Evolutionary conservation across 2,329 filamentous ascomycete genomes (phyloP).

Genomic region (Truncatella angustata): DNA sequence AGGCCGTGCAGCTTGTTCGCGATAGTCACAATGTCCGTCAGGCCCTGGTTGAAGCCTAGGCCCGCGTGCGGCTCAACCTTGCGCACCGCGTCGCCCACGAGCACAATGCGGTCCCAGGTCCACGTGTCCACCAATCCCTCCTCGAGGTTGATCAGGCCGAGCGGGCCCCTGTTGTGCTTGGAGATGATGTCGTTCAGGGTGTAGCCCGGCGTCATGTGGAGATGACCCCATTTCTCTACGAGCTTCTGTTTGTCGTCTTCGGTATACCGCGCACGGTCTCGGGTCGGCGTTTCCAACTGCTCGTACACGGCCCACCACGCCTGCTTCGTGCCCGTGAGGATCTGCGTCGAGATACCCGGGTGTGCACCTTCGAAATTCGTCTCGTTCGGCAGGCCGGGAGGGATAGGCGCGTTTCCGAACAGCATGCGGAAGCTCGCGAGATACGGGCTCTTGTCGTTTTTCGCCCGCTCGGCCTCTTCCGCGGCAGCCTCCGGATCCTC

Average conservation of each 20-base stretch:
- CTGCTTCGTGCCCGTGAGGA: conserved; percentile 2
- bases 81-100: conserved; percentile 6
- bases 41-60: conserved; percentile 2
- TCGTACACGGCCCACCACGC: conserved; percentile 10
- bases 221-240: background rate
- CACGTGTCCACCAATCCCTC: conserved; percentile 1
- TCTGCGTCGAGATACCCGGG: conserved; percentile 6
- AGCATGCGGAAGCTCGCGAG: background rate
- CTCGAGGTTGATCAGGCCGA: conserved; percentile 5
- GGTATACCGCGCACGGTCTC: background rate
- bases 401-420: conserved; percentile 1
- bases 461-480: background rate
- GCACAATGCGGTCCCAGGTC: conserved; percentile 1
- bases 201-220: background rate
- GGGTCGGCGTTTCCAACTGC: conserved; percentile 3
- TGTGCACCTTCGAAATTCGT: conserved; percentile 2
- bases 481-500: background rate
- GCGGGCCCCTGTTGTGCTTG: background rate
- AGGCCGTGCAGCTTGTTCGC: conserved; percentile 5
- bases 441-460: background rate
- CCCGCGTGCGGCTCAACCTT: conserved; percentile 7
- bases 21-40: conserved; percentile 3
- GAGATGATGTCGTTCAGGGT: background rate
- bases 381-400: background rate
- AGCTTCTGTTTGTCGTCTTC: conserved; percentile 7